Evolutionary conservation across 2,329 filamentous ascomycete species (phyloP), one percentile per base, ranked within the genome.

Genomic region (Podosphaera xanthii): DNA sequence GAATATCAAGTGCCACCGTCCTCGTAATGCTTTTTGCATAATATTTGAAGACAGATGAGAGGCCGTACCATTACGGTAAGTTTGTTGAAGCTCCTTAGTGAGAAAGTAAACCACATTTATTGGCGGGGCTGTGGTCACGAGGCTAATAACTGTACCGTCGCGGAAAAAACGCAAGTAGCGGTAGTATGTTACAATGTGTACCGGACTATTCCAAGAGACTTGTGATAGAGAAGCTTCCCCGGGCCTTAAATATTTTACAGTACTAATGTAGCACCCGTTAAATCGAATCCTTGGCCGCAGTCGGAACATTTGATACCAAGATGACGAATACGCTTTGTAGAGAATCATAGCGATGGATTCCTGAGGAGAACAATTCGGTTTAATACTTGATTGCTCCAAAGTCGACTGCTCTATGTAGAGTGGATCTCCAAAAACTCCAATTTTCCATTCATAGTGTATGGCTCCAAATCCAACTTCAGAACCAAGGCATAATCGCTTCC

Each of bases 171-270:
- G 86, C 2, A 98, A 79, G 72, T 97, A 98, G 60, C 92, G 87
- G 73, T 94, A 98, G 73, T 97, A 98, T 0, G 92, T 98, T 56
- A 98, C 89, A 60, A 97, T 94, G 69, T 94, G 89, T 42, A 97
- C 84, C 7, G 90, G 90, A 33, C 79, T 84, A 53, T 75, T 74
- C 87, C 90, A 95, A 0, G 86, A 84, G 22, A 84, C 73, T 59
- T 82, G 82, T 63, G 82, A 84, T 30, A 79, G 77, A 2, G 81
- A 83, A 9, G 83, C 77, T 61, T 85, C 85, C 38, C 92, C 92
- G 0, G 87, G 75, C 33, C 92, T 86, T 57, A 87, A 82, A 72
- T 98, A 98, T 73, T 97, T 97, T 61, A 95, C 89, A 0, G 91
- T 97, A 70, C 83, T 87, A 71, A 98, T 97, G 73, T 98, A 98